phyloP scores from a whole-genome alignment of 306 rosid species.

The Cicer cuneatum region DNA sequence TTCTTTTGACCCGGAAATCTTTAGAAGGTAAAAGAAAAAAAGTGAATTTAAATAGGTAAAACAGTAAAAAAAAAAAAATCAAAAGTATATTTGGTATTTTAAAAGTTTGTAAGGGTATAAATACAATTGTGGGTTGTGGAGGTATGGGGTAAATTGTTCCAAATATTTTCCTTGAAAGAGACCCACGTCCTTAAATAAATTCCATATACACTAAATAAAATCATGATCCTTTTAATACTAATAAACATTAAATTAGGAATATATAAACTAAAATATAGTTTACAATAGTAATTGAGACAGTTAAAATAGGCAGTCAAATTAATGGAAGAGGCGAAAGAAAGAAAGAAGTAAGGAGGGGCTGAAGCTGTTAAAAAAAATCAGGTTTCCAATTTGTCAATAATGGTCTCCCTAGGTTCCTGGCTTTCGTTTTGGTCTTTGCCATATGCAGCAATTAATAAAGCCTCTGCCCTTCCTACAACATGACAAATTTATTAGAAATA shows the following conservation, averaged over 20 bases:
- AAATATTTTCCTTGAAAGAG: no score
- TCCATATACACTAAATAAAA: no score
- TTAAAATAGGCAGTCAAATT: slow-evolving; percentile 28
- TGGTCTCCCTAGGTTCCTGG: slow-evolving; percentile 44
- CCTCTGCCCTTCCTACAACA: slow-evolving; percentile 92
- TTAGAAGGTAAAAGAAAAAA: no score
- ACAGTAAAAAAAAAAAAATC: no score
- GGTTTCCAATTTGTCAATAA: slow-evolving; percentile 45
- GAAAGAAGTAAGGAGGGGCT: no score
- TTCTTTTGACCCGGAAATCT: no score
- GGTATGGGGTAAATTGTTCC: no score
- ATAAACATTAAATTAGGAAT: neutral
- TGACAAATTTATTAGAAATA: slow-evolving; percentile 12
- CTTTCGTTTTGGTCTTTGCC: slow-evolving; percentile 62
- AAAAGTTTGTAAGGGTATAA: no score
- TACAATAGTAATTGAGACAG: slow-evolving; percentile 24
- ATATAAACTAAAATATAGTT: neutral
- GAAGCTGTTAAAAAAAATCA: slow-evolving; percentile 33
- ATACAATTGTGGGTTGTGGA: no score
- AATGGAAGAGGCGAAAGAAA: neutral
- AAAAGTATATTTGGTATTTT: no score
- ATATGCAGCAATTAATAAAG: slow-evolving; percentile 93
- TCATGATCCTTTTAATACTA: neutral
- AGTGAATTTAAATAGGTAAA: no score
- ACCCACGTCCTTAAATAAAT: no score